A percentile compares a stretch with the other conserved stretches of the same genome.
phyloP scores from a whole-genome alignment of 208 protist genomes.

The Acanthamoeba healyi region DNA sequence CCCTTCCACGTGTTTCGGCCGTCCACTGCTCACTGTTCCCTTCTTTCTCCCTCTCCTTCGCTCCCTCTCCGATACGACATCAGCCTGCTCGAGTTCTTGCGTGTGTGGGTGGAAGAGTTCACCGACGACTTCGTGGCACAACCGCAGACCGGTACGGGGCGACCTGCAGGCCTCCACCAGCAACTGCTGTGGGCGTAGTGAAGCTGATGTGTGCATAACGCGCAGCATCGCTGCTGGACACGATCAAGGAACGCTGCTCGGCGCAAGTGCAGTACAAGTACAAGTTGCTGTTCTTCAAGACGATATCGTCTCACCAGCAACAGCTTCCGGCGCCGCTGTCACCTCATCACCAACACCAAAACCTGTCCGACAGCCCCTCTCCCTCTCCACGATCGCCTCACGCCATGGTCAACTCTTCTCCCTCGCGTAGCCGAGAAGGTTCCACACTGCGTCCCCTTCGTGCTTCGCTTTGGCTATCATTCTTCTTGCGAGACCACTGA shows the following conservation, averaged over 20 bases:
- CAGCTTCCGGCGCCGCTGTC: not conserved
- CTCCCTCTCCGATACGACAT: too few species aligned
- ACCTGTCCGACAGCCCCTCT: not conserved
- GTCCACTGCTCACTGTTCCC: not conserved
- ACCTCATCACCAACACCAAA: not conserved
- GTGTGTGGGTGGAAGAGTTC: constrained; percentile 22
- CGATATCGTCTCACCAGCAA: constrained; percentile 21
- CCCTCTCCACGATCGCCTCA: not conserved
- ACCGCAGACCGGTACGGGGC: not conserved
- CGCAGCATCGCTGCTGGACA: not conserved
- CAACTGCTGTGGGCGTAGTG: too few species aligned
- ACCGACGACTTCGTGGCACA: constrained; percentile 38
- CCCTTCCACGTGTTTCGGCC: not conserved
- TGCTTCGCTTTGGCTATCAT: not conserved
- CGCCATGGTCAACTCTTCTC: not conserved
- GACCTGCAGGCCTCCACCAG: too few species aligned
- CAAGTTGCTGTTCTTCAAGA: constrained; percentile 60
- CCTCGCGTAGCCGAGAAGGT: constrained; percentile 50
- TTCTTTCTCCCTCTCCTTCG: not conserved
- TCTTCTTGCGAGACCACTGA: not conserved
- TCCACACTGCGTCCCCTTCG: not conserved
- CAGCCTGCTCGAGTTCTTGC: constrained; percentile 36
- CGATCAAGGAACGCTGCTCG: constrained; percentile 21
- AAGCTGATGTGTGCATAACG: too few species aligned
- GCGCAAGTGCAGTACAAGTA: constrained; percentile 29